A percentile compares a stretch with the other conserved stretches of the same genome.
phyloP scores from a whole-genome alignment of 148 eudicot species.

The Camellia lanceoleosa region DNA sequence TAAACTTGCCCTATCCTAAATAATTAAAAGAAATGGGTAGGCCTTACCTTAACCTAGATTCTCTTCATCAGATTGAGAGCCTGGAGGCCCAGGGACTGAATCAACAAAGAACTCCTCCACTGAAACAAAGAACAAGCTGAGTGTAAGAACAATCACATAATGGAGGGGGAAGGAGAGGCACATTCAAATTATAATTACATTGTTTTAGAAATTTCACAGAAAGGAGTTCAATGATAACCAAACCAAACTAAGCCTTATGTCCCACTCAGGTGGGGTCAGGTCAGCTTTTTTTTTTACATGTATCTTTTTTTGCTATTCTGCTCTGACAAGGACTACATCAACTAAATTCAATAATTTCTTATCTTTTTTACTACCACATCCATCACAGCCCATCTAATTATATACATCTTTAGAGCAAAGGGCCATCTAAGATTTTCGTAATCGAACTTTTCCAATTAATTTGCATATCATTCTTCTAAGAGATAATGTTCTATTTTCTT shows the following conservation, averaged over 20 bases:
- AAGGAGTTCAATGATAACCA: no score
- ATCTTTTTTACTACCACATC: no score
- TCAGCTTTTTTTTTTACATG: no score
- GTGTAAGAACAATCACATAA: slow-evolving; percentile 2
- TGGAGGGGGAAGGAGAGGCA: background rate
- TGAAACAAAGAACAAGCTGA: slow-evolving; percentile 35
- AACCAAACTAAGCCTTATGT: no score
- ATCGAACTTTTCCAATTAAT: background rate
- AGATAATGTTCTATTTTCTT: background rate
- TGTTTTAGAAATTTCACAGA: background rate
- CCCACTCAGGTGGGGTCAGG: no score
- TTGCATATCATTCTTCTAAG: background rate
- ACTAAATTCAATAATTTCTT: no score
- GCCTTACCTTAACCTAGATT: slow-evolving; percentile 32
- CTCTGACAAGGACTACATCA: no score
- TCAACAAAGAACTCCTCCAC: slow-evolving; percentile 96
- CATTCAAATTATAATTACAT: background rate
- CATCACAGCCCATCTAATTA: no score
- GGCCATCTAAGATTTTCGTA: background rate
- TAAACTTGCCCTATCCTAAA: slow-evolving; percentile 1
- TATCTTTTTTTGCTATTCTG: no score
- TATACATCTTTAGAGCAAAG: background rate
- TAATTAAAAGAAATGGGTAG: background rate
- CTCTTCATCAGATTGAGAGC: slow-evolving; percentile 66
- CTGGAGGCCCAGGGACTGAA: slow-evolving; percentile 65